A percentile compares a stretch with the other conserved stretches of the same genome.
phyloP scores from a whole-genome alignment of 805 yeast genomes.

The Starmerella lactis-condensi region DNA sequence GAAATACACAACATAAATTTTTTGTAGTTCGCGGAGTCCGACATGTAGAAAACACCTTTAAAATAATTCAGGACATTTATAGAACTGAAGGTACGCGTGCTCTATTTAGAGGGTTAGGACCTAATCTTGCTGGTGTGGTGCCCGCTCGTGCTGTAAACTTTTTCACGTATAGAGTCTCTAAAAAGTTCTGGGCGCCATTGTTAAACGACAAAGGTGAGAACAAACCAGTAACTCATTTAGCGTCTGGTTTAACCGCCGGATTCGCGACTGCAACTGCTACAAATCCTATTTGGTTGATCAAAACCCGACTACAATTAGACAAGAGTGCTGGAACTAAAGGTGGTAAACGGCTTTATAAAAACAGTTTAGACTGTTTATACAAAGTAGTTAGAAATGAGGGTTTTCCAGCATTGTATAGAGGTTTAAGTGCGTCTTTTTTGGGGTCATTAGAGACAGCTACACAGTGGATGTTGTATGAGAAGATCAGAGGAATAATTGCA shows the following conservation, averaged over 20 bases:
- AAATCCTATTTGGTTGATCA: constrained; percentile 93
- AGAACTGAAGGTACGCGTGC: constrained; percentile 66
- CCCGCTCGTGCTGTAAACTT: constrained; percentile 96
- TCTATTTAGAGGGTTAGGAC: constrained; percentile 86
- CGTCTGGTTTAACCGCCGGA: constrained; percentile 83
- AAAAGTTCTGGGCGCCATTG: constrained; percentile 46
- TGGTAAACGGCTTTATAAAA: constrained; percentile 41
- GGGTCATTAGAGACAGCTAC: constrained; percentile 85
- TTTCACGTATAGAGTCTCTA: constrained; percentile 89
- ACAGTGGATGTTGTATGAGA: constrained; percentile 94
- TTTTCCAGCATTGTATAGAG: constrained; percentile 58
- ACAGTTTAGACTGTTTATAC: constrained; percentile 66
- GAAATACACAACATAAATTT: constrained; percentile 13
- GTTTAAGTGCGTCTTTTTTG: constrained; percentile 82
- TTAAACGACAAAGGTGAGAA: constrained; percentile 55
- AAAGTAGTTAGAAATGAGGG: constrained; percentile 66
- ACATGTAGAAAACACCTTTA: constrained; percentile 70
- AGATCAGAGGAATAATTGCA: constrained; percentile 58
- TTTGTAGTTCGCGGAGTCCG: constrained; percentile 32
- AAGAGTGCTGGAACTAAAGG: constrained; percentile 22
- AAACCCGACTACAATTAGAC: constrained; percentile 85
- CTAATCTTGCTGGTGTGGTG: constrained; percentile 89
- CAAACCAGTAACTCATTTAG: constrained; percentile 64
- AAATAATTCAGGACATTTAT: constrained; percentile 52
- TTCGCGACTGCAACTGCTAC: constrained; percentile 88